Percentiles rank a stretch among this genome's conserved stretches.
Conservation (phyloP, 352 stramenopile species). For the Pythium phragmiticola region DNA sequence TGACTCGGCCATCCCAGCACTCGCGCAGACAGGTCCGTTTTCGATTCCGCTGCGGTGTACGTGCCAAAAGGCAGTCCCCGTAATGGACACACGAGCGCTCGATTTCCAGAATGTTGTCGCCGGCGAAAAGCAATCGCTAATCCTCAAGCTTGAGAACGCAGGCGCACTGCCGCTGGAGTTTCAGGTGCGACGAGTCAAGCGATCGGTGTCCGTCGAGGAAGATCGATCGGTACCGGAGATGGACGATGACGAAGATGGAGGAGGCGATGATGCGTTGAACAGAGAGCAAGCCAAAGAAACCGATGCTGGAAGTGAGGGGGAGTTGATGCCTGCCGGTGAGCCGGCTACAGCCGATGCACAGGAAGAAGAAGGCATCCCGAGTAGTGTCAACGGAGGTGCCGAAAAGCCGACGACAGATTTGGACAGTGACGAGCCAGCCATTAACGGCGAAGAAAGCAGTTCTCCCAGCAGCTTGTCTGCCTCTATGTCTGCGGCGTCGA, state of each 20-base stretch:
- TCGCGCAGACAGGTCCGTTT: conserved; percentile 81
- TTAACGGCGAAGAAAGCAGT: background rate
- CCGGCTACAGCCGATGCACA: background rate
- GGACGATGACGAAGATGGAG: conserved; percentile 3
- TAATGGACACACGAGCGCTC: conserved; percentile 42
- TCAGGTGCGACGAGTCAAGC: conserved; percentile 22
- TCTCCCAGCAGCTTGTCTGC: background rate
- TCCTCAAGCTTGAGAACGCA: conserved; percentile 64
- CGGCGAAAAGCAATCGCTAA: conserved; percentile 63
- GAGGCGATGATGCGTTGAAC: background rate
- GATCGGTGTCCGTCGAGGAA: background rate
- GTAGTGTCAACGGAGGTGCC: background rate
- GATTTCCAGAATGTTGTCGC: conserved; percentile 74
- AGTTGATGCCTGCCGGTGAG: background rate
- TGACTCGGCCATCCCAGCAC: conserved; percentile 48
- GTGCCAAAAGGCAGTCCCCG: conserved; percentile 76
- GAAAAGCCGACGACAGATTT: background rate
- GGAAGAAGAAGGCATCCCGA: background rate
- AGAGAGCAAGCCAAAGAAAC: background rate
- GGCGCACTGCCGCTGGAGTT: conserved; percentile 69
- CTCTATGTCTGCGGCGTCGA: conserved; percentile 1
- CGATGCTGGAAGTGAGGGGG: background rate
- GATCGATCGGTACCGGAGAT: background rate
- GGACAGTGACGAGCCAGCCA: background rate
- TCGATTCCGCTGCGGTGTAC: conserved; percentile 79